Evolutionary conservation across 2,329 filamentous ascomycete species (phyloP).

Genomic region (Diaporthe vaccinii): DNA sequence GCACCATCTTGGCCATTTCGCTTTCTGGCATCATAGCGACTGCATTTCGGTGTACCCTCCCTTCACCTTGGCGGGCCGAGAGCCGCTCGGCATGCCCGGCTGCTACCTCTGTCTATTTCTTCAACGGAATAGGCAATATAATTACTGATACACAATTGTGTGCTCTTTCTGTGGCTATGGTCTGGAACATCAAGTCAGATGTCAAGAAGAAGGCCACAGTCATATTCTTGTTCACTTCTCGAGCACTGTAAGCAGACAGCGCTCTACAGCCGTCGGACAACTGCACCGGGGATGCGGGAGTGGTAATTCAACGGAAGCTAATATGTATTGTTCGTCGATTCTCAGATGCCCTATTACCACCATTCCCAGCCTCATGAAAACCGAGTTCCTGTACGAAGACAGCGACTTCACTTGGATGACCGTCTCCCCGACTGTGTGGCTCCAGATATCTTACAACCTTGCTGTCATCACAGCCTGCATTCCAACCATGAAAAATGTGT

Average conservation of each 20-base stretch:
- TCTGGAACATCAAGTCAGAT: neutral
- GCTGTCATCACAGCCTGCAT: constrained; percentile 2
- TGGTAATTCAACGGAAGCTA: neutral
- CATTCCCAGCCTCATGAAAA: neutral
- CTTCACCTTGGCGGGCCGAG: neutral
- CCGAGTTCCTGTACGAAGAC: neutral
- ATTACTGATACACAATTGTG: neutral
- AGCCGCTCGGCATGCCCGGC: neutral
- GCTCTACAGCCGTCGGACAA: neutral
- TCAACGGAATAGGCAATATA: neutral
- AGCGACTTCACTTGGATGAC: neutral
- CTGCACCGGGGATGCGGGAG: neutral
- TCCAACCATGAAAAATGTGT: neutral
- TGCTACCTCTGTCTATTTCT: neutral
- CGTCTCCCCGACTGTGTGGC: neutral
- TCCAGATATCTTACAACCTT: neutral
- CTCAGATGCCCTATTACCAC: neutral
- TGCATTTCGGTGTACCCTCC: neutral
- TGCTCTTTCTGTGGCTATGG: neutral
- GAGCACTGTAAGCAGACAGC: neutral
- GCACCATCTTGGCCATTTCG: neutral
- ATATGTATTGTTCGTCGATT: neutral
- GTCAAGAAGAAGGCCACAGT: neutral
- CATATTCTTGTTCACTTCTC: neutral
- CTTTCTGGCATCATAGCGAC: neutral